Percentiles rank a stretch among this genome's conserved stretches.
Conservation (phyloP, 2,329 filamentous ascomycete species). For the Chaetomiaceae sp. region DNA sequence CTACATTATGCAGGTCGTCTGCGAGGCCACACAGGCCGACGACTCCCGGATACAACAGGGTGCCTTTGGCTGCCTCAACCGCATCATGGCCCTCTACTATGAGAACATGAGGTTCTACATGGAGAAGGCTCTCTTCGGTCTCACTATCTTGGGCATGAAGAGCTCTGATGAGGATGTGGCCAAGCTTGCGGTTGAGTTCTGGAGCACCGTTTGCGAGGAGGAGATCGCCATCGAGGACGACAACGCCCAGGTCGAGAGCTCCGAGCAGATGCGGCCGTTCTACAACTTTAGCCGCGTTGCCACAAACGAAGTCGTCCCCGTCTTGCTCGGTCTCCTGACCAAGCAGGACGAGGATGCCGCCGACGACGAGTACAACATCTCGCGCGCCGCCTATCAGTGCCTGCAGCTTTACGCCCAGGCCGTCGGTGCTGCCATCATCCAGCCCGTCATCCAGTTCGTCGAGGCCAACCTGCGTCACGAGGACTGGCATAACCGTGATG, state of each 20-base stretch:
- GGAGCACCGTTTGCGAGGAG: conserved; percentile 99
- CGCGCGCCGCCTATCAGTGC: conserved; percentile 92
- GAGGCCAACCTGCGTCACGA: conserved; percentile 84
- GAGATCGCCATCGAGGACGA: conserved; percentile 98
- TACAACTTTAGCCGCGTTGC: conserved; percentile 95
- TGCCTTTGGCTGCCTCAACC: conserved; percentile 93
- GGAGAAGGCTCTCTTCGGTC: conserved; percentile 97
- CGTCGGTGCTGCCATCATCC: conserved; percentile 77
- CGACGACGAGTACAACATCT: conserved; percentile 97
- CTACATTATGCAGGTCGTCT: conserved; percentile 99
- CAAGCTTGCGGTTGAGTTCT: conserved; percentile 97
- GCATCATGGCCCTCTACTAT: conserved; percentile 98
- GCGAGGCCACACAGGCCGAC: conserved; percentile 92
- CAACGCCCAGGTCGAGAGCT: conserved; percentile 70
- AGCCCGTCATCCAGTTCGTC: conserved; percentile 83
- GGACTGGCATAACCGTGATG: conserved; percentile 93
- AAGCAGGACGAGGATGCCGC: conserved; percentile 97
- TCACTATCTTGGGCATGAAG: conserved; percentile 98
- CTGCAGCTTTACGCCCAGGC: conserved; percentile 92
- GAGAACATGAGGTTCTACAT: conserved; percentile 99
- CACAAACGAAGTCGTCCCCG: conserved; percentile 88
- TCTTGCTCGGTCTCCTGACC: conserved; percentile 80
- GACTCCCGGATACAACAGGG: conserved; percentile 91
- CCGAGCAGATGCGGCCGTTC: conserved; percentile 81
- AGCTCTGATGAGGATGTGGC: conserved; percentile 95